These are phyloP conservation scores for Lactarius quietus DNA, from an alignment of 768 basidiomycete genomes.

Conservation along the genomic window DNA sequence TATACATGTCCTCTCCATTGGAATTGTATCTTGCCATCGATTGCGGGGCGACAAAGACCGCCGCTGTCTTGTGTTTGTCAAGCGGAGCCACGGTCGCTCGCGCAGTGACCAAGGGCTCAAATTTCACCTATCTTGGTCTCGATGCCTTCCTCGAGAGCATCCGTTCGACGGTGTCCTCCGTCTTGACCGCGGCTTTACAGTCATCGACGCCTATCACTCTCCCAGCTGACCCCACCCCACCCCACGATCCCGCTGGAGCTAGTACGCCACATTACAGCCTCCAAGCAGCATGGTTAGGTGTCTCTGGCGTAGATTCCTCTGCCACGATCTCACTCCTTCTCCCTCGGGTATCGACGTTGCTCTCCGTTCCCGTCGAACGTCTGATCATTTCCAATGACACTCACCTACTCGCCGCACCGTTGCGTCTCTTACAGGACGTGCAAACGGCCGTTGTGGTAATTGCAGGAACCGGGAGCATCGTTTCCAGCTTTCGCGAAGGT, in stretches of 20 bases:
- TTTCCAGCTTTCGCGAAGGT: conserved; percentile 56
- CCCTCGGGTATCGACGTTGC: conserved; percentile 49
- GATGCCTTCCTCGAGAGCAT: conserved; percentile 57
- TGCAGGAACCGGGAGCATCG: conserved; percentile 78
- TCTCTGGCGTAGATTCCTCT: conserved; percentile 78
- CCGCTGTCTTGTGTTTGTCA: conserved; percentile 60
- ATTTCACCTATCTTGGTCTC: conserved; percentile 74
- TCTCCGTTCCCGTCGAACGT: conserved; percentile 50
- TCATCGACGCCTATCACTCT: conserved; percentile 4
- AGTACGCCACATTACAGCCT: conserved; percentile 39
- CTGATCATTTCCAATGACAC: conserved; percentile 78
- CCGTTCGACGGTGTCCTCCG: conserved; percentile 46
- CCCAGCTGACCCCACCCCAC: conserved; percentile 10
- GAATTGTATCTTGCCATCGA: conserved; percentile 72
- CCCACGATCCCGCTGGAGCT: conserved; percentile 4
- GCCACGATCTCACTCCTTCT: conserved; percentile 56
- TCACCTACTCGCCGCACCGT: conserved; percentile 76
- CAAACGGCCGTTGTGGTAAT: conserved; percentile 67
- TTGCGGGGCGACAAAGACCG: conserved; percentile 88
- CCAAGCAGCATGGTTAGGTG: conserved; percentile 75
- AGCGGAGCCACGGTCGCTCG: conserved; percentile 62
- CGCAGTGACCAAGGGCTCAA: conserved; percentile 73
- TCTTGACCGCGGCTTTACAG: conserved; percentile 37
- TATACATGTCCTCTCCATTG: conserved; percentile 40
- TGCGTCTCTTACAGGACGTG: conserved; percentile 57